phyloP scores from a whole-genome alignment of 1,139 yeast species.

The Candida mesenterica region DNA sequence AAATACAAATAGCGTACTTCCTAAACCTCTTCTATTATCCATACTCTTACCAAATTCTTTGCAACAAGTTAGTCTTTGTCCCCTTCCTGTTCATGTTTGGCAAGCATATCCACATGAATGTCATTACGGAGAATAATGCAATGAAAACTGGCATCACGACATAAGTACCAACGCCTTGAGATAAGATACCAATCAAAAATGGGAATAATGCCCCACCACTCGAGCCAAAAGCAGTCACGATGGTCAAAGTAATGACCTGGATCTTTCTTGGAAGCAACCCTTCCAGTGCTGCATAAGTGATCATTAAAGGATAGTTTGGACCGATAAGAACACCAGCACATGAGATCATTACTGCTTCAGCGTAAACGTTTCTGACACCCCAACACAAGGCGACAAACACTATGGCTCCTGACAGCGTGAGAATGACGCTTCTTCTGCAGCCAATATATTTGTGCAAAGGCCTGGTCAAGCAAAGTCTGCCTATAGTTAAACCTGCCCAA shows the following conservation, averaged over 20 bases:
- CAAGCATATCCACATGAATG: slow-evolving; percentile 43
- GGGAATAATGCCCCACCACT: slow-evolving; percentile 63
- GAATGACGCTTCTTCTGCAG: slow-evolving; percentile 44
- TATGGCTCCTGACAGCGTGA: slow-evolving; percentile 34
- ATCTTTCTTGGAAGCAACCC: slow-evolving; percentile 51
- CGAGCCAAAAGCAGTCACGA: slow-evolving; percentile 59
- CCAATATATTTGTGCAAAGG: slow-evolving; percentile 44
- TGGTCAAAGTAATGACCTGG: slow-evolving; percentile 51
- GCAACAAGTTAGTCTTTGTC: slow-evolving; percentile 10
- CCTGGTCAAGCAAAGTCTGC: slow-evolving; percentile 50
- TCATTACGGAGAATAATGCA: slow-evolving; percentile 36
- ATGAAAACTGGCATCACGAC: slow-evolving; percentile 56
- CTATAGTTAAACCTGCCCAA: slow-evolving; percentile 69
- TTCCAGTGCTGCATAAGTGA: slow-evolving; percentile 41
- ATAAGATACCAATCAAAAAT: slow-evolving; percentile 52
- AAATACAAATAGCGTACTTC: too few species aligned
- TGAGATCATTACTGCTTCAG: slow-evolving; percentile 36
- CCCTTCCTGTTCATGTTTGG: slow-evolving; percentile 34
- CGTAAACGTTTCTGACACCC: slow-evolving; percentile 34
- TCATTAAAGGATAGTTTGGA: slow-evolving; percentile 55
- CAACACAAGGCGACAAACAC: slow-evolving; percentile 43
- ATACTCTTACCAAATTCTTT: slow-evolving; percentile 14
- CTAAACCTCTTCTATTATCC: too few species aligned
- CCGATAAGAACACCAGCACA: slow-evolving; percentile 52
- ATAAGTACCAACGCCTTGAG: slow-evolving; percentile 51